phyloP scores from a whole-genome alignment of 345 rosid species.

The Aquilaria malaccensis region DNA sequence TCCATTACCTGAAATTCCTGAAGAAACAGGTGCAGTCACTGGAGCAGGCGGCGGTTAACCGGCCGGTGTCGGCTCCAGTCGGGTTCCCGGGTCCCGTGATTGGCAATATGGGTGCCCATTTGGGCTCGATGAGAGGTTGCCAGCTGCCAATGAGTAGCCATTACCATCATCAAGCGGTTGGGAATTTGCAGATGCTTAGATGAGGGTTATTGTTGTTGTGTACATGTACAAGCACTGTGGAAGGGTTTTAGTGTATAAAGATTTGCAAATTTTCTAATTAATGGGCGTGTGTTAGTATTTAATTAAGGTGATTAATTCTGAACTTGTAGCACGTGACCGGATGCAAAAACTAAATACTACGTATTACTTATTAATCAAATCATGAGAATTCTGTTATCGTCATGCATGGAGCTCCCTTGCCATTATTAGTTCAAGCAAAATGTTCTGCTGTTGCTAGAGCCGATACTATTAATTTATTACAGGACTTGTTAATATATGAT shows the following conservation, averaged over 20 bases:
- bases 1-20: conserved; percentile 84
- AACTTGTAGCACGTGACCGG: neutral
- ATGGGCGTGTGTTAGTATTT: conserved; percentile 6
- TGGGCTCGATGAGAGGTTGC: conserved; percentile 42
- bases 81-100: conserved; percentile 24
- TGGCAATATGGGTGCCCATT: conserved; percentile 27
- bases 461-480: no score
- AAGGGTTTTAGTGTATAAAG: neutral
- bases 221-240: neutral
- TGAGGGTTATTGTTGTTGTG: conserved; percentile 11
- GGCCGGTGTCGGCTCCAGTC: conserved; percentile 21
- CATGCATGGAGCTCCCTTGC: no score
- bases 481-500: no score
- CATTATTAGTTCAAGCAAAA: no score
- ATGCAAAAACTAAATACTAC: neutral
- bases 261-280: conserved; percentile 1
- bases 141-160: conserved; percentile 20
- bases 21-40: conserved; percentile 78
- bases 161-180: conserved; percentile 28
- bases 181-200: conserved; percentile 58
- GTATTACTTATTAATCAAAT: no score
- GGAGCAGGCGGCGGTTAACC: conserved; percentile 53
- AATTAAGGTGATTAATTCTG: neutral
- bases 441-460: no score
- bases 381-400: no score